Base-by-base conservation (phyloP, 2,329 filamentous ascomycete genomes). In the Samsoniella hepiali region DNA sequence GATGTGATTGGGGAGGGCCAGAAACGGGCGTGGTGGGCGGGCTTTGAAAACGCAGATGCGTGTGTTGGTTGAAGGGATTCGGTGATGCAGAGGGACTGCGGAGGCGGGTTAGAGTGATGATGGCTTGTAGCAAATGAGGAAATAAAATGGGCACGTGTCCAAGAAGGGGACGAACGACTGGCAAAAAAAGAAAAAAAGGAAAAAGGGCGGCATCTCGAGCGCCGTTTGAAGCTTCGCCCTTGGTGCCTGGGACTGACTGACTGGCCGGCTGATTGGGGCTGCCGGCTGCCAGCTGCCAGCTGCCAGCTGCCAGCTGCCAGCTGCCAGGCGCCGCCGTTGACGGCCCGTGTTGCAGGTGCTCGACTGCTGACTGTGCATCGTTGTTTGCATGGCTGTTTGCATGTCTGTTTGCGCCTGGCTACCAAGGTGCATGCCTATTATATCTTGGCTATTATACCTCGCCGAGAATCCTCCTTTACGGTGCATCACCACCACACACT, bases 1-100 rank as follows among this genome's bases (percentile, higher is more conserved):
- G 58, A 38, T 61, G 58, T 61, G 58, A 61, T 61, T 61, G 58
- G 58, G 58, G 58, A 61, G 27, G 42, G 34, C 15, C 31, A 36
- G 49, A 55, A 38, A 55, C 10, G 50, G 58, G 38, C 34, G 49
- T 34, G 34, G 47, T 49, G 45, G 31, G 58, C 27, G 13, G 47
- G 47, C 44, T 27, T 60, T 27, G 6, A 29, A n/a, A 10, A 29
- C 22, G 47, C 15, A 10, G 44, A 51, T 51, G 58, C 10, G 49
- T n/a, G 58, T 61, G 49, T 55, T 61, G 58, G 58, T 61, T 55
- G 31, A 45, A 58, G 34, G 27, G 17, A n/a, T n/a, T 49, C 44
- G 36, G 22, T 3, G 56, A 58, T 22, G n/a, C 15, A 13, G 53
- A 34, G 17, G 40, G 11, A n/a, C 29, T 11, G 29, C 55, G 10